Conservation (phyloP, 2,329 filamentous ascomycete species). For the Chaetomium globosum region DNA sequence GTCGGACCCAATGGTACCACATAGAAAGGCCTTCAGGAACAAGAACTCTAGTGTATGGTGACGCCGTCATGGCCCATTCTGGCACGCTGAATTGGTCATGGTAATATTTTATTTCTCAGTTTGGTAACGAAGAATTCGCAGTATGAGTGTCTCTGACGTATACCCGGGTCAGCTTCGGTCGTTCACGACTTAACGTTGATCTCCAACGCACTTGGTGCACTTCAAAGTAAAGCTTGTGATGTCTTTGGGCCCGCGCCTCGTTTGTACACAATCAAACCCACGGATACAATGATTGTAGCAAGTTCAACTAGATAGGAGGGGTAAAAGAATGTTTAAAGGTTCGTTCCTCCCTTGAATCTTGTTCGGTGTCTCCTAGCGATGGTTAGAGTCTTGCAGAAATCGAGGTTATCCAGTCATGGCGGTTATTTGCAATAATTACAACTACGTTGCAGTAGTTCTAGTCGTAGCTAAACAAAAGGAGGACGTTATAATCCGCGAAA, state of each 20-base stretch:
- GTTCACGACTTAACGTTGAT: too few species aligned
- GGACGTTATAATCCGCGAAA: too few species aligned
- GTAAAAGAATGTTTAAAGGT: too few species aligned
- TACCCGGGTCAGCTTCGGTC: background rate
- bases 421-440: background rate
- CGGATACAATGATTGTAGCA: background rate
- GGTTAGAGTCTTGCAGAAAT: too few species aligned
- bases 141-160: background rate
- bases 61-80: background rate
- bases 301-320: too few species aligned
- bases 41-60: background rate
- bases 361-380: background rate
- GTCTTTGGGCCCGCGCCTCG: background rate
- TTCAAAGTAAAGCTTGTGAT: background rate
- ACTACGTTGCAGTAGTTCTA: too few species aligned
- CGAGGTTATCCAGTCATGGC: background rate
- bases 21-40: background rate
- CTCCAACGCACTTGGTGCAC: too few species aligned
- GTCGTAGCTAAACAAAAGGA: background rate
- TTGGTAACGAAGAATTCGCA: background rate
- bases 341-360: background rate
- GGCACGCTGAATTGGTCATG: background rate
- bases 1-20: too few species aligned
- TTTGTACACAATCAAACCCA: too few species aligned
- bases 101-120: background rate